Conservation (phyloP, 2,329 filamentous ascomycete species). For the Fusarium sp. region DNA sequence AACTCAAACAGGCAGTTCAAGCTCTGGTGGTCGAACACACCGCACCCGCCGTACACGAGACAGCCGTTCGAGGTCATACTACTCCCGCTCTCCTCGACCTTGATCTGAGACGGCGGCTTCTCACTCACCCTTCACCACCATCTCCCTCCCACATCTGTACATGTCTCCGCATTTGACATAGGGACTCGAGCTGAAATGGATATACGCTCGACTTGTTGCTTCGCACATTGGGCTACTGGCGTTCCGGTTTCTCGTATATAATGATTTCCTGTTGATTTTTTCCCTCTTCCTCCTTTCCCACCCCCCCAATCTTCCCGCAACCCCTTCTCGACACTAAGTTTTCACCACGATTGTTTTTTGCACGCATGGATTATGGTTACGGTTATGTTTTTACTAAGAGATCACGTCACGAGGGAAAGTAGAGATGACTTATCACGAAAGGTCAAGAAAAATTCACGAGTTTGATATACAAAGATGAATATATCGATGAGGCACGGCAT, state of each 20-base stretch:
- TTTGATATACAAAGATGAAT: constrained; percentile 38
- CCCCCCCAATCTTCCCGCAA: not conserved
- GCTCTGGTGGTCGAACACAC: constrained; percentile 58
- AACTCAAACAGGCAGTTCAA: constrained; percentile 56
- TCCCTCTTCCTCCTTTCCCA: not conserved
- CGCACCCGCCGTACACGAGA: constrained; percentile 49
- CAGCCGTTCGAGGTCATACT: constrained; percentile 50
- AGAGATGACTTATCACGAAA: constrained; percentile 38
- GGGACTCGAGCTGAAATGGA: constrained; percentile 32
- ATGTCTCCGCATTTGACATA: constrained; percentile 41
- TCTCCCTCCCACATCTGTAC: constrained; percentile 34
- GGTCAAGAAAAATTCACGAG: constrained; percentile 36
- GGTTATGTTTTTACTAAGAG: constrained; percentile 24
- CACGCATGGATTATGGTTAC: constrained; percentile 22
- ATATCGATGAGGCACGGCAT: constrained; percentile 32
- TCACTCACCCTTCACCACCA: constrained; percentile 16
- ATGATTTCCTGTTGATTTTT: constrained; percentile 23
- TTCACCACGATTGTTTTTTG: constrained; percentile 20
- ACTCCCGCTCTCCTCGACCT: constrained; percentile 45
- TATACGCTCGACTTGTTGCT: constrained; percentile 36
- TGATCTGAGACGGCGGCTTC: constrained; percentile 18
- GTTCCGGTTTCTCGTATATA: constrained; percentile 41
- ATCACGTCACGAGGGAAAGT: constrained; percentile 37
- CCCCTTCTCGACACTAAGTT: constrained; percentile 9
- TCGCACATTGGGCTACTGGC: constrained; percentile 40